Base-by-base conservation (phyloP, 495 filamentous ascomycete genomes). In the Oidiodendron maius region DNA sequence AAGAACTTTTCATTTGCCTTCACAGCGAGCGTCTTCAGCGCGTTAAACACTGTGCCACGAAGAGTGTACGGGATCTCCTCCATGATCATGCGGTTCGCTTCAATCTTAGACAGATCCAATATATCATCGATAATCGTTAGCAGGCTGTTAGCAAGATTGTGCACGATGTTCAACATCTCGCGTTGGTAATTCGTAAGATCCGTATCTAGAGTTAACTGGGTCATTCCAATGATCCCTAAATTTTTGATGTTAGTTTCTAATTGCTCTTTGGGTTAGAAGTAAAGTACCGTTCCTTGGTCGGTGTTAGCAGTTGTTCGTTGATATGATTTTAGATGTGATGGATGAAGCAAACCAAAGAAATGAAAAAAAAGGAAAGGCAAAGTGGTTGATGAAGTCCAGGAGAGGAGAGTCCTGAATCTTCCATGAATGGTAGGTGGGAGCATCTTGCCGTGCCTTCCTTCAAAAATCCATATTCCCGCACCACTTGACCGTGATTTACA, bases 81-180 rank as follows among this genome's bases (percentile, higher is more conserved):
- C 71, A 99, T 94, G 16, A 95, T 87, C 94, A 99, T 97, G n/a
- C 93, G 83, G 63, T 96, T 91, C 21, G 93, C 93, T 67, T 99
- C 93, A 55, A 99, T 99, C 82, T 99, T 99, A 5, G 89, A 95
- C 52, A 99, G 87, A 78, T 99, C 93, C 52, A 99, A 76, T 58
- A 99, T 97, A 65, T 99, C 93, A 63, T 99, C 93, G 62, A 99
- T 97, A 57, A 99, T 97, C 16, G 94, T 99, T 61, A 99, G 67
- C 53, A 99, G 70, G 71, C 94, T 96, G 68, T 96, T 96, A 38
- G 91, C 93, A 40, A 99, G 76, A 55, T 95, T 95, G 65, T 97
- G 93, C 52, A 99, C 93, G 58, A 96, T 96, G 57, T 95, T 97
- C 66, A 99, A 68, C 93, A 97, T 97, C 67, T 99, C 93, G 48